These are phyloP conservation scores for Rhizophora apiculata DNA, from an alignment of 345 rosid genomes.

Conservation along the genomic window DNA sequence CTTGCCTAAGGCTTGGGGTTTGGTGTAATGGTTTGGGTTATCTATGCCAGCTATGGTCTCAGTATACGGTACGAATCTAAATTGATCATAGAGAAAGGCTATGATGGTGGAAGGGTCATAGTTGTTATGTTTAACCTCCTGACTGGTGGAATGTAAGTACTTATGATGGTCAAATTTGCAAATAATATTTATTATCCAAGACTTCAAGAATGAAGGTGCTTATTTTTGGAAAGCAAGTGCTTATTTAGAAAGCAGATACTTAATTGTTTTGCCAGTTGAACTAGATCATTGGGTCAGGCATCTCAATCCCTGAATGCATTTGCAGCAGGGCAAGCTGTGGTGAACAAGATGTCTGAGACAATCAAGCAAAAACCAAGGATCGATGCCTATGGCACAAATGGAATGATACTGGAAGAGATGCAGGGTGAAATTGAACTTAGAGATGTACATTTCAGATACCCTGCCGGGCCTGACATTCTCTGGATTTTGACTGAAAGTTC, in stretches of 20 bases:
- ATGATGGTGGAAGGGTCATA: slow-evolving; percentile 74
- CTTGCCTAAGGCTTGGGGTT: slow-evolving; percentile 68
- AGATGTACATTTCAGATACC: slow-evolving; percentile 62
- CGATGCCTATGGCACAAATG: slow-evolving; percentile 47
- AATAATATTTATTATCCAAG: background rate
- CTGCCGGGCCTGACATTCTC: slow-evolving; percentile 63
- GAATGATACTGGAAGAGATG: slow-evolving; percentile 43
- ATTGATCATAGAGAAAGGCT: slow-evolving; percentile 57
- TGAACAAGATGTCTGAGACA: slow-evolving; percentile 67
- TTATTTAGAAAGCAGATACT: background rate
- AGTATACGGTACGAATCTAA: slow-evolving; percentile 73
- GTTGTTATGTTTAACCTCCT: slow-evolving; percentile 58
- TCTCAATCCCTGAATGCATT: slow-evolving; percentile 64
- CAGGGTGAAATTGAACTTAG: slow-evolving; percentile 54
- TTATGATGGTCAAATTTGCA: background rate
- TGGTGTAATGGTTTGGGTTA: slow-evolving; percentile 43
- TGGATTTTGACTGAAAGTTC: slow-evolving; percentile 53
- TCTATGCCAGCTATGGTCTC: slow-evolving; percentile 54
- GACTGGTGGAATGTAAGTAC: slow-evolving; percentile 75
- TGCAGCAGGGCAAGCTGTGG: slow-evolving; percentile 67
- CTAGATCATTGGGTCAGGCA: slow-evolving; percentile 65
- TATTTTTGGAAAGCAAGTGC: slow-evolving; percentile 1
- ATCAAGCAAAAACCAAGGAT: slow-evolving; percentile 50
- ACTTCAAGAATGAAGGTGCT: no score
- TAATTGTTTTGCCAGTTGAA: slow-evolving; percentile 1